Conservation (phyloP, 352 stramenopile species). For the Elongisporangium undulatum region DNA sequence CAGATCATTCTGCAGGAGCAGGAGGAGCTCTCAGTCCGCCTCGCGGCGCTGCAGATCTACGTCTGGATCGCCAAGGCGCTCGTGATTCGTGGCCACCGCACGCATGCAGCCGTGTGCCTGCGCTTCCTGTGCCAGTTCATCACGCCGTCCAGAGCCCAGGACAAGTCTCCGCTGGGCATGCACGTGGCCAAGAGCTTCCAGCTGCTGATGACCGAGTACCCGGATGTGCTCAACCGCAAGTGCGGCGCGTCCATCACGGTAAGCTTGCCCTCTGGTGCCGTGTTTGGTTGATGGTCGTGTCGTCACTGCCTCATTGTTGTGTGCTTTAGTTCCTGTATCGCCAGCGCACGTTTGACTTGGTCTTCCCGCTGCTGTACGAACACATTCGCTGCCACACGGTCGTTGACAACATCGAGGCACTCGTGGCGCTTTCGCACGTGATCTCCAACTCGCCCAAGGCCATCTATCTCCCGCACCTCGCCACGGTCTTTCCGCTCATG, state of each 20-base stretch:
- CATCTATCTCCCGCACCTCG: conserved; percentile 67
- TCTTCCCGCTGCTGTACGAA: conserved; percentile 65
- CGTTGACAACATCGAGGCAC: conserved; percentile 46
- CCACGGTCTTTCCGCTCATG: conserved; percentile 81
- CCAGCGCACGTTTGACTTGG: conserved; percentile 76
- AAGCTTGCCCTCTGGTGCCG: conserved; percentile 5
- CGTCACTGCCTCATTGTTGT: conserved; percentile 2
- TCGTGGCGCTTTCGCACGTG: conserved; percentile 76
- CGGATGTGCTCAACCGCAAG: conserved; percentile 81
- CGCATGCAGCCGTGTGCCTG: conserved; percentile 61
- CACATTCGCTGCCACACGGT: conserved; percentile 45
- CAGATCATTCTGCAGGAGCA: conserved; percentile 39
- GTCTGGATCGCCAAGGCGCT: conserved; percentile 81
- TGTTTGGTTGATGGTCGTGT: neutral
- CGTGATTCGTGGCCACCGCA: conserved; percentile 70
- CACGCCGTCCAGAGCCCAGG: conserved; percentile 16
- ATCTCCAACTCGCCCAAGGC: conserved; percentile 80
- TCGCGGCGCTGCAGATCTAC: conserved; percentile 78
- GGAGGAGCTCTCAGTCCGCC: conserved; percentile 34
- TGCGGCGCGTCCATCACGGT: conserved; percentile 80
- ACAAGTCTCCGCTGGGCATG: conserved; percentile 46
- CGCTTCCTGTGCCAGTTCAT: conserved; percentile 72
- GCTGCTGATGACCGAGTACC: conserved; percentile 70
- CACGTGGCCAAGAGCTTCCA: conserved; percentile 80
- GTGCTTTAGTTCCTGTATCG: conserved; percentile 66